Evolutionary conservation across 2,329 filamentous ascomycete genomes (phyloP), one percentile per base, ranked within the genome.

Genomic region (Cladorrhinum sp.): DNA sequence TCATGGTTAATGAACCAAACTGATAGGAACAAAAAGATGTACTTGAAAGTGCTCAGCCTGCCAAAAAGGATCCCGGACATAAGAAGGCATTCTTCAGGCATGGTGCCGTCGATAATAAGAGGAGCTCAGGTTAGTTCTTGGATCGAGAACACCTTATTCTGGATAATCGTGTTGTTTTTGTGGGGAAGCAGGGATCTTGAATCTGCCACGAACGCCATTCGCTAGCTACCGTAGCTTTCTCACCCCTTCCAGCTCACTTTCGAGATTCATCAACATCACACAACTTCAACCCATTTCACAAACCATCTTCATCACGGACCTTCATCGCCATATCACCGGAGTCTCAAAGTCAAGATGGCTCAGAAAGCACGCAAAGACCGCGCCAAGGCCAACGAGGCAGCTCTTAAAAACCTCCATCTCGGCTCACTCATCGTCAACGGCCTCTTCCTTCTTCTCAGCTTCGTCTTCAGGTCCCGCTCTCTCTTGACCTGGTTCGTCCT

Each of bases 401-500:
- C 89, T 49, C 86, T 99, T 51, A 90, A 89, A 72, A 91, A 87
- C 71, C 91, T 95, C 24, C 93, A 96, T 74, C 79, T 91, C 58
- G 89, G 90, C 64, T 88, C 91, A 50, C 79, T 91, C 63, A 71
- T 78, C 66, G 78, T 96, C 71, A 92, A 98, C 74, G 70, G 74
- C 60, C 71, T 92, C 71, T 97, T 93, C 79, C 79, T 96, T 61
- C 71, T 92, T 55, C 82, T 89, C 62, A 86, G 90, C 74, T 81
- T 89, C 68, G 77, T 90, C 73, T 83, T 69, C 70, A 79, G 81
- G 62, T 80, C 84, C 32, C 88, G 87, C 62, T 87, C 85, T 12
- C 77, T 88, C 23, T 75, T 87, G 55, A 79, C 85, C 62, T 99
- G 96, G 75, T 72, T 85, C 61, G 63, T 92, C 48, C 78, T 97